Percentiles rank a stretch among this genome's conserved stretches.
phyloP scores from a whole-genome alignment of 352 stramenopile genomes.

The Phytophthora pinifolia region DNA sequence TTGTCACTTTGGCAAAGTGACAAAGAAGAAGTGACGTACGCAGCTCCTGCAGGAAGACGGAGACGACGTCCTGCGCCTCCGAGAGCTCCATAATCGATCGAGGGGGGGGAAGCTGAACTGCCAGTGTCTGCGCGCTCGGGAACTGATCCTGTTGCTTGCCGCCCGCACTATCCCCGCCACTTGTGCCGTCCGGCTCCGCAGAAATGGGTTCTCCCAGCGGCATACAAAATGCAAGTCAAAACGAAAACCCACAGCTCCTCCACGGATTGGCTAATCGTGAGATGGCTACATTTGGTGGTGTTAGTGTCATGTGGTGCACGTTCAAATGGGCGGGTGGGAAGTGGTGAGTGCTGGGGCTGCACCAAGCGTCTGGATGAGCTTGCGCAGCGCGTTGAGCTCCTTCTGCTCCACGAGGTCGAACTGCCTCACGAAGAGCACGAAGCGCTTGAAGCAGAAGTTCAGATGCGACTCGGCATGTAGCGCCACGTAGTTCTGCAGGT shows the following conservation, averaged over 20 bases:
- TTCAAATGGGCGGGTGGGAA: not conserved
- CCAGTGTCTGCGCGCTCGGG: slow-evolving; percentile 8
- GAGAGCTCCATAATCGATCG: slow-evolving; percentile 28
- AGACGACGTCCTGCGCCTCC: slow-evolving; percentile 31
- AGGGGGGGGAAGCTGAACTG: slow-evolving; percentile 1
- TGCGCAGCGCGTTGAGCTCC: slow-evolving; percentile 93
- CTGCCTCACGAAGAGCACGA: slow-evolving; percentile 95
- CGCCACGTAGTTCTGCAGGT: slow-evolving; percentile 90
- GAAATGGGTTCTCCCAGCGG: slow-evolving; percentile 15
- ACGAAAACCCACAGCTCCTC: slow-evolving; percentile 16
- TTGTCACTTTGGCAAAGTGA: no score
- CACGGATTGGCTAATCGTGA: slow-evolving; percentile 32
- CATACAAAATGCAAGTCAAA: slow-evolving; percentile 25
- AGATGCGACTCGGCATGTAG: slow-evolving; percentile 93
- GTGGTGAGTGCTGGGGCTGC: not conserved
- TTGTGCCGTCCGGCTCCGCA: slow-evolving; percentile 15
- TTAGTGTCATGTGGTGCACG: slow-evolving; percentile 11
- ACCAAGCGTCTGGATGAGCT: slow-evolving; percentile 81
- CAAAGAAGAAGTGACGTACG: slow-evolving; percentile 25
- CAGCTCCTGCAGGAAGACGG: slow-evolving; percentile 49
- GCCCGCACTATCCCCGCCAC: slow-evolving; percentile 10
- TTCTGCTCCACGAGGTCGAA: slow-evolving; percentile 94
- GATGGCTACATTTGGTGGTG: slow-evolving; percentile 33
- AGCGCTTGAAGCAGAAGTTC: slow-evolving; percentile 98
- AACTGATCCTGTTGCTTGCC: slow-evolving; percentile 23